Conservation (phyloP, 1,284 basidiomycete genomes). For the Cystobasidium slooffiae region DNA sequence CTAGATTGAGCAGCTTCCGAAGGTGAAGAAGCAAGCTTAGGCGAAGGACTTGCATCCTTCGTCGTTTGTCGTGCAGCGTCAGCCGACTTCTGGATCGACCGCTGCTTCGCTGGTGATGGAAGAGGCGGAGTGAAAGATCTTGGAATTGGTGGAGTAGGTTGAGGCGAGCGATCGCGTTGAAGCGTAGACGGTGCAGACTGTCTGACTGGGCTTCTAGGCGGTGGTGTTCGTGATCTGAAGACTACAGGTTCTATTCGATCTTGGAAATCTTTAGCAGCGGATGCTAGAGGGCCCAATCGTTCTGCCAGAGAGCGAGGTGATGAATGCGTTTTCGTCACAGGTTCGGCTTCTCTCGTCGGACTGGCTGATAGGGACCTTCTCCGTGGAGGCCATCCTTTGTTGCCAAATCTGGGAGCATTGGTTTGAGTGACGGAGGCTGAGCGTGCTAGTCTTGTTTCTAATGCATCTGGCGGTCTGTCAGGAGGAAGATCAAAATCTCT, state of each 20-base stretch:
- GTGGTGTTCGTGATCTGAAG: constrained; percentile 8
- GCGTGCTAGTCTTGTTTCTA: neutral
- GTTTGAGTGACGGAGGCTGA: constrained; percentile 25
- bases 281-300: constrained; percentile 17
- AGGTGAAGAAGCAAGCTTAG: constrained; percentile 25
- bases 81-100: neutral
- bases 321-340: neutral
- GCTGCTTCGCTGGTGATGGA: constrained; percentile 4
- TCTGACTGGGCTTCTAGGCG: constrained; percentile 1
- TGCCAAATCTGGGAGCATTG: neutral
- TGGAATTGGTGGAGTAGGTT: neutral
- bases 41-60: constrained; percentile 9
- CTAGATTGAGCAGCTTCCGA: constrained; percentile 18
- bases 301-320: constrained; percentile 25
- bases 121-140: constrained; percentile 11
- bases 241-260: constrained; percentile 13
- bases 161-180: constrained; percentile 3
- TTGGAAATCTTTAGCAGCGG: constrained; percentile 9
- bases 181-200: constrained; percentile 4
- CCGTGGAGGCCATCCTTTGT: constrained; percentile 3
- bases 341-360: neutral
- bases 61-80: neutral
- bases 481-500: constrained; percentile 14
- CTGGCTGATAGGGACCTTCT: constrained; percentile 6
- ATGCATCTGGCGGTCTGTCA: constrained; percentile 13